Conservation (phyloP, 2,329 filamentous ascomycete species). For the Fusarium xylarioides region DNA sequence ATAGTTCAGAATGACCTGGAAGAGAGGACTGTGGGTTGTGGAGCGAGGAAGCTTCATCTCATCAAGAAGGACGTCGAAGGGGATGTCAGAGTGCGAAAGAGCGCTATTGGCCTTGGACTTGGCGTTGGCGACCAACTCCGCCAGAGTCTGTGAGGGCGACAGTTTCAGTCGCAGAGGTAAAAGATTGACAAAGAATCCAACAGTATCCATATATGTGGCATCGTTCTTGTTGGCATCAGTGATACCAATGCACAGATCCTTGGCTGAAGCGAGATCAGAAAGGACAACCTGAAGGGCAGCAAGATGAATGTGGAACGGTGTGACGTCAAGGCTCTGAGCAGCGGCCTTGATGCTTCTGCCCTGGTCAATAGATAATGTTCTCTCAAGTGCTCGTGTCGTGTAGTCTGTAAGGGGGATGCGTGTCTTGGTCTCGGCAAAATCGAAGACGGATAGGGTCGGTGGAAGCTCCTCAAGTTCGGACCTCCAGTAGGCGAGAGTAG, state of each 20-base stretch:
- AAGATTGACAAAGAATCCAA: slow-evolving; percentile 23
- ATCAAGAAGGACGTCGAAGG: slow-evolving; percentile 4
- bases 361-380: neutral
- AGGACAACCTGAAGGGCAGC: slow-evolving; percentile 2
- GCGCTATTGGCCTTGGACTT: neutral
- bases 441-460: neutral
- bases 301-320: slow-evolving; percentile 15
- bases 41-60: neutral
- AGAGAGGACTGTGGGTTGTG: neutral
- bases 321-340: neutral
- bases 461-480: neutral
- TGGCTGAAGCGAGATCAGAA: neutral
- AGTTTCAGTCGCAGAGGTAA: neutral
- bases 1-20: neutral
- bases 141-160: neutral
- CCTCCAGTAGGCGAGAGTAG: slow-evolving; percentile 7
- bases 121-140: neutral
- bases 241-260: slow-evolving; percentile 14
- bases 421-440: slow-evolving; percentile 2
- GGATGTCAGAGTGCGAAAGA: neutral
- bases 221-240: slow-evolving; percentile 20
- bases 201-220: neutral
- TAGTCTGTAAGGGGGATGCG: neutral
- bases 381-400: neutral
- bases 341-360: neutral